phyloP scores from a whole-genome alignment of 768 basidiomycete species.

The Dioszegia aurantiaca region DNA sequence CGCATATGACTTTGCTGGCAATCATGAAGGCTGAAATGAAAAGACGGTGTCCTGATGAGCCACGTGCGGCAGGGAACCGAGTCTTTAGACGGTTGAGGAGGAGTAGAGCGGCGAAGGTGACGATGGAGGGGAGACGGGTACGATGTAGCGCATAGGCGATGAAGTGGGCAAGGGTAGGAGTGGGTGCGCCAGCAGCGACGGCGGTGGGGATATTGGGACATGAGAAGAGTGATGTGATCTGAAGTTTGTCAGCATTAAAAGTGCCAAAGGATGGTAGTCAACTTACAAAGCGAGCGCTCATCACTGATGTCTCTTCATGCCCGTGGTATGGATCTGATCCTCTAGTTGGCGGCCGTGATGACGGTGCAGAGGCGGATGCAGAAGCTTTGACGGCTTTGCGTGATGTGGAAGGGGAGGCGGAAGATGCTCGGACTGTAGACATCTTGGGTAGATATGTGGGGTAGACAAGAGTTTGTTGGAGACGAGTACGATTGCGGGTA shows the following conservation, averaged over 20 bases:
- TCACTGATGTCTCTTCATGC: constrained; percentile 67
- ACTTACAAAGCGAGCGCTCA: constrained; percentile 66
- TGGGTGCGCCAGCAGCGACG: constrained; percentile 57
- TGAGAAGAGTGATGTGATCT: constrained; percentile 75
- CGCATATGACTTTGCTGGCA: constrained; percentile 84
- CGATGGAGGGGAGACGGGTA: constrained; percentile 68
- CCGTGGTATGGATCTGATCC: constrained; percentile 60
- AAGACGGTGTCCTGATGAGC: constrained; percentile 82
- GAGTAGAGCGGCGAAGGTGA: constrained; percentile 67
- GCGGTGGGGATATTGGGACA: constrained; percentile 76
- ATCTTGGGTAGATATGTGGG: constrained; percentile 14
- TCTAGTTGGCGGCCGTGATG: constrained; percentile 29
- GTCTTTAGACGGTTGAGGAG: constrained; percentile 79
- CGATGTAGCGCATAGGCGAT: constrained; percentile 85
- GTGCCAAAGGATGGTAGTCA: constrained; percentile 1
- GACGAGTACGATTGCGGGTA: neutral
- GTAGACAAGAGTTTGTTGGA: constrained; percentile 5
- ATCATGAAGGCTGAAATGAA: constrained; percentile 94
- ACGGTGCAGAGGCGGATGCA: constrained; percentile 43
- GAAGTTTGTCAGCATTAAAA: constrained; percentile 7
- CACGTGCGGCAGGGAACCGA: constrained; percentile 85
- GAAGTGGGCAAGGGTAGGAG: constrained; percentile 69
- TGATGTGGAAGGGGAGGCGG: constrained; percentile 37
- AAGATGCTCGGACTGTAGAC: constrained; percentile 26
- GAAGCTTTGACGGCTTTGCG: constrained; percentile 40